These are phyloP conservation scores for Apiospora phragmitis DNA, from an alignment of 2,329 filamentous ascomycete species.

Conservation along the genomic window DNA sequence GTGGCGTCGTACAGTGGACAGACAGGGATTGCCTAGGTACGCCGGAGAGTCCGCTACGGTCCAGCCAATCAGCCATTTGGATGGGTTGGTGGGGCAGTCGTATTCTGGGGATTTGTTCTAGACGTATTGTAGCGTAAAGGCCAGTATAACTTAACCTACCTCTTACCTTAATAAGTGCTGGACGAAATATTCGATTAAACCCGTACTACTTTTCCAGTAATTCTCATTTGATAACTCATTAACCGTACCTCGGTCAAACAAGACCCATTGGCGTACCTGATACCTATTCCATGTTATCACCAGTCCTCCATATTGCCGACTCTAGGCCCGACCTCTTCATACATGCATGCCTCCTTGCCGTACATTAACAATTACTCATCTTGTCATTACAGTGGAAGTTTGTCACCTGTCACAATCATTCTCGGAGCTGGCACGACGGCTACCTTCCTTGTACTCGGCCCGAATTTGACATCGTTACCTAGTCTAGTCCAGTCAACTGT, in stretches of 20 bases:
- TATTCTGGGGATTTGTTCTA: background rate
- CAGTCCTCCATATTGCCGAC: no score
- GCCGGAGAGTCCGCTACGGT: background rate
- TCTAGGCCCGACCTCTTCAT: background rate
- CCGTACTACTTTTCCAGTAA: no score
- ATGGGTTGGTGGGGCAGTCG: background rate
- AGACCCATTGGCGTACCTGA: background rate
- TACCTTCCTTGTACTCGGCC: background rate
- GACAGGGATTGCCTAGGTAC: background rate
- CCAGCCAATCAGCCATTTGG: background rate
- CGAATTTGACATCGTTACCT: background rate
- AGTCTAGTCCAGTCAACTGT: background rate
- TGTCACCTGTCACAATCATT: background rate
- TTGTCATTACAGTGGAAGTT: background rate
- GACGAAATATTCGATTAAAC: no score
- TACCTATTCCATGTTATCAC: background rate
- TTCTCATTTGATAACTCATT: no score
- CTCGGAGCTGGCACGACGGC: background rate
- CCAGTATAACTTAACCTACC: no score
- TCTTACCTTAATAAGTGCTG: no score
- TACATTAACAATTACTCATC: background rate
- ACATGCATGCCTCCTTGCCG: background rate
- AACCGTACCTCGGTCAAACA: no score
- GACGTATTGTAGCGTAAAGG: no score
- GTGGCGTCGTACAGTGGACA: background rate